Evolutionary conservation across 257 asterid species (phyloP).

Genomic region (Sherardia arvensis): DNA sequence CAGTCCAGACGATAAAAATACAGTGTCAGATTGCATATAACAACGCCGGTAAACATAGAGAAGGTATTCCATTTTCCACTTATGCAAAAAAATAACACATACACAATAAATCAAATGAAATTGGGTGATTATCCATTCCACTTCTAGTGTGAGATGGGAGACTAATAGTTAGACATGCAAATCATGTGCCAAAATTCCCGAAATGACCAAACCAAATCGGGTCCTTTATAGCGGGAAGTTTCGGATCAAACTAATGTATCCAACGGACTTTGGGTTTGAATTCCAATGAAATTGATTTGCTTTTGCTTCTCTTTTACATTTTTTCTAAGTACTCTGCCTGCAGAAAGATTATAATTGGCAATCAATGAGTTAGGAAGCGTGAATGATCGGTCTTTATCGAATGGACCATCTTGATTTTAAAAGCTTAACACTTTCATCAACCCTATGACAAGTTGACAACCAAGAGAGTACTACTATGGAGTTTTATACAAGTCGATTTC

Average conservation of each 20-base stretch:
- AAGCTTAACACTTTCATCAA: not conserved
- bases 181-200: slow-evolving; percentile 9
- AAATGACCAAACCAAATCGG: slow-evolving; percentile 1
- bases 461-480: not conserved
- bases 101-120: not conserved
- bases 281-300: not conserved
- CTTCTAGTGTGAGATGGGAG: not conserved
- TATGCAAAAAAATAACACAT: not conserved
- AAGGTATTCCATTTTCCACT: not conserved
- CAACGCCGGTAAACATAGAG: not conserved
- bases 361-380: slow-evolving; percentile 9
- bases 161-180: not conserved
- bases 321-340: not conserved
- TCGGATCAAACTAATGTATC: slow-evolving; percentile 1
- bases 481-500: not conserved
- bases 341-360: not conserved
- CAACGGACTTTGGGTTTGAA: not conserved
- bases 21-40: too few species aligned
- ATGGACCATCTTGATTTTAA: slow-evolving; percentile 10
- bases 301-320: slow-evolving; percentile 6
- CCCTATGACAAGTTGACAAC: slow-evolving; percentile 7
- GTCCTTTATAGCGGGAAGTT: not conserved
- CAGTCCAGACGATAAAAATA: too few species aligned
- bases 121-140: not conserved
- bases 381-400: slow-evolving; percentile 9